A percentile compares a stretch with the other conserved stretches of the same genome.
Conservation (phyloP, 306 rosid genomes). For the Cicer arietinum region DNA sequence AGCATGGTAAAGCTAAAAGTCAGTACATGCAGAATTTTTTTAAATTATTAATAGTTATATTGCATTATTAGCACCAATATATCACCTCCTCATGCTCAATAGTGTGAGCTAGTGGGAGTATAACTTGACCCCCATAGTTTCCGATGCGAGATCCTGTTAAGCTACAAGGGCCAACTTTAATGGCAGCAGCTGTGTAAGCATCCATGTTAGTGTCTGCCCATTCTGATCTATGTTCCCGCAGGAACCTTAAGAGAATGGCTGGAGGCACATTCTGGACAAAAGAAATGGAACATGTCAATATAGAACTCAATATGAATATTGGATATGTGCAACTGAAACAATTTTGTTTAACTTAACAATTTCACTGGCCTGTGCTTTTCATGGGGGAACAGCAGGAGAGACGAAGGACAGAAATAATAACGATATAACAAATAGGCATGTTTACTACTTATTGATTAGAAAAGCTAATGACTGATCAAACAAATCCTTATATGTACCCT, state of each 20-base stretch:
- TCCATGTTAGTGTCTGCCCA: constrained; percentile 98
- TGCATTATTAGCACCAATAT: constrained; percentile 22
- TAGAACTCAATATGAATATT: background rate
- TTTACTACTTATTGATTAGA: constrained; percentile 7
- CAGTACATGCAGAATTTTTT: background rate
- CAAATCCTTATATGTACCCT: constrained; percentile 12
- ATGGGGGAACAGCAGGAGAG: background rate
- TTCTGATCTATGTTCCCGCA: constrained; percentile 96
- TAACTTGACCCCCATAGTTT: constrained; percentile 93
- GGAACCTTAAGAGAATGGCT: constrained; percentile 87
- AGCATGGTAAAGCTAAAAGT: constrained; percentile 29
- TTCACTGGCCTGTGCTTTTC: background rate
- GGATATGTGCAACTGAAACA: constrained; percentile 1
- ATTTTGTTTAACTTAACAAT: background rate
- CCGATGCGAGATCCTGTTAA: constrained; percentile 88
- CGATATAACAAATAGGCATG: background rate
- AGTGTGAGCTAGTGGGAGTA: constrained; percentile 93
- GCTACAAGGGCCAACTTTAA: constrained; percentile 94
- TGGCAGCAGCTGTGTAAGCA: constrained; percentile 96
- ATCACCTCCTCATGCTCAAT: constrained; percentile 95
- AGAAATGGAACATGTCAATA: constrained; percentile 30
- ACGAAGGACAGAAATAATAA: constrained; percentile 9
- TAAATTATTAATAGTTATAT: constrained; percentile 3
- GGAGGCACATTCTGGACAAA: constrained; percentile 88
- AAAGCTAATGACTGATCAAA: constrained; percentile 25